A percentile compares a stretch with the other conserved stretches of the same genome.
Conservation (phyloP, 2,329 filamentous ascomycete species). For the Onygena corvina region DNA sequence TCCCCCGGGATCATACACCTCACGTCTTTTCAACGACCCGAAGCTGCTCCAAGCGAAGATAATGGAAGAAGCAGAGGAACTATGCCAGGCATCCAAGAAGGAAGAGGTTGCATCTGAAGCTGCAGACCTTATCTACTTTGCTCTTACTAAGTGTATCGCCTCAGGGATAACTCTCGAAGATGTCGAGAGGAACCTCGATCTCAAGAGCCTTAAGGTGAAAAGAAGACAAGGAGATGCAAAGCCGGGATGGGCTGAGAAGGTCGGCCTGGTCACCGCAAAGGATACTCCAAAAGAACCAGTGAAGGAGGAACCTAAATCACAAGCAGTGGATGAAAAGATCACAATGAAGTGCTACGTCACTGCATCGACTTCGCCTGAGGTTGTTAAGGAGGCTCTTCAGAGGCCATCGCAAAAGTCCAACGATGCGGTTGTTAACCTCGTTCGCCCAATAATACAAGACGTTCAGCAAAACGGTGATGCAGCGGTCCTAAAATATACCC, state of each 20-base stretch:
- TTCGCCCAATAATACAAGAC: slow-evolving; percentile 81
- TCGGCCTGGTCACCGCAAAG: slow-evolving; percentile 43
- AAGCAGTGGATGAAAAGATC: slow-evolving; percentile 51
- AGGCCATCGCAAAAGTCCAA: slow-evolving; percentile 88
- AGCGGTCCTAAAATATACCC: slow-evolving; percentile 81
- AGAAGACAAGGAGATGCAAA: slow-evolving; percentile 88
- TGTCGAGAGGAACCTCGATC: slow-evolving; percentile 82
- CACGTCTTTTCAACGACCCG: slow-evolving; percentile 79
- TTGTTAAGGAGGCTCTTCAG: slow-evolving; percentile 64
- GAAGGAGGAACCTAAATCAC: slow-evolving; percentile 33
- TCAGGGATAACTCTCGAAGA: slow-evolving; percentile 77
- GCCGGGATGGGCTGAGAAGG: slow-evolving; percentile 77
- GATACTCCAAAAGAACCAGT: slow-evolving; percentile 21
- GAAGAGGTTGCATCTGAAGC: slow-evolving; percentile 87
- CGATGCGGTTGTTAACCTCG: slow-evolving; percentile 85
- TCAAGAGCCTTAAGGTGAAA: slow-evolving; percentile 92
- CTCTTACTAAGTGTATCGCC: slow-evolving; percentile 74
- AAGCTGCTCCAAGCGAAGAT: slow-evolving; percentile 90
- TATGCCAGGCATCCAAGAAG: slow-evolving; percentile 72
- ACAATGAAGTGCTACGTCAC: slow-evolving; percentile 71
- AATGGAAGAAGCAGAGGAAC: slow-evolving; percentile 93
- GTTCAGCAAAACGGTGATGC: slow-evolving; percentile 75
- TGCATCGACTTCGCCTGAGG: slow-evolving; percentile 48
- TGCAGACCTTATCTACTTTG: slow-evolving; percentile 92
- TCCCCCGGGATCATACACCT: slow-evolving; percentile 84